phyloP scores from a whole-genome alignment of 768 basidiomycete species.

The Leccinum olivaceopallidum region DNA sequence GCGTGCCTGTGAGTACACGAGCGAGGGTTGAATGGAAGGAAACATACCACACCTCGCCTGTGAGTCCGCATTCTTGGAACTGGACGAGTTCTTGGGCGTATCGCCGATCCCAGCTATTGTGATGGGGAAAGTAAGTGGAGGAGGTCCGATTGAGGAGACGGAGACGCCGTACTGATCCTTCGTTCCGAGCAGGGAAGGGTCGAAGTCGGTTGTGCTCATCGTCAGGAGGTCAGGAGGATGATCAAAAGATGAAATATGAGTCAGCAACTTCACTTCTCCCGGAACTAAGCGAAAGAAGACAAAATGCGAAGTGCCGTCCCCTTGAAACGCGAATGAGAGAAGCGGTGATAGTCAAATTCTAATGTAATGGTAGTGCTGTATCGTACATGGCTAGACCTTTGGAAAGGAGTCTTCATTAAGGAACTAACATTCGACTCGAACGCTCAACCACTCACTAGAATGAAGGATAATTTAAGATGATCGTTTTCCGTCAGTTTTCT shows the following conservation, averaged over 20 bases:
- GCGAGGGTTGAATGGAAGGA: not conserved
- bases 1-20: not conserved
- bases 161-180: slow-evolving; percentile 66
- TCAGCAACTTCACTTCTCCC: not conserved
- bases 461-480: slow-evolving; percentile 12
- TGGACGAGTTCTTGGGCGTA: slow-evolving; percentile 71
- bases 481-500: slow-evolving; percentile 67
- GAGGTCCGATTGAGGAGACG: not conserved
- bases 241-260: not conserved
- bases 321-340: not conserved
- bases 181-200: slow-evolving; percentile 75
- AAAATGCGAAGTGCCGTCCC: too few species aligned
- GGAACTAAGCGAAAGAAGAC: too few species aligned
- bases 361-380: slow-evolving; percentile 19
- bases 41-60: slow-evolving; percentile 81
- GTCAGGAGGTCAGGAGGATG: slow-evolving; percentile 1
- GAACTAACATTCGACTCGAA: not conserved
- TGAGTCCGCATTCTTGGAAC: slow-evolving; percentile 77
- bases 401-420: slow-evolving; percentile 5
- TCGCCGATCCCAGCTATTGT: slow-evolving; percentile 70
- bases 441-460: slow-evolving; percentile 8
- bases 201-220: slow-evolving; percentile 47
- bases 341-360: slow-evolving; percentile 13
- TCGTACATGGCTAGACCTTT: slow-evolving; percentile 20
- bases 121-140: slow-evolving; percentile 1